phyloP scores from a whole-genome alignment of 345 rosid species.

The Rhodamnia rubescens region DNA sequence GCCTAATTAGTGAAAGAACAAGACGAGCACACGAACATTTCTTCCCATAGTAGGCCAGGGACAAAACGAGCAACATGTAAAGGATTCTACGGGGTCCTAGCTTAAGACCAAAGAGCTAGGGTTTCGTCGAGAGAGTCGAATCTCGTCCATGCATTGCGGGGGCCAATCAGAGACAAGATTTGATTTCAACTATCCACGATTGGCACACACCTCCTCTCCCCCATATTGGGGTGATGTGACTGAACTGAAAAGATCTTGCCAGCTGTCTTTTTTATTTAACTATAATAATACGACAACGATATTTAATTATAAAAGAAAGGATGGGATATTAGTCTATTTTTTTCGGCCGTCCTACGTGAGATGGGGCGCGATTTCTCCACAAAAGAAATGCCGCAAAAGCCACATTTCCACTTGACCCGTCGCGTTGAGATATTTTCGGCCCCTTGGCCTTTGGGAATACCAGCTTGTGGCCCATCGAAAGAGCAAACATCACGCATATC shows the following conservation, averaged over 20 bases:
- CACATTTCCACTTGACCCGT: background rate
- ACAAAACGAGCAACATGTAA: background rate
- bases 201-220: conserved; percentile 3
- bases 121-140: background rate
- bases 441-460: background rate
- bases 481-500: background rate
- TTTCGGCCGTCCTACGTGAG: background rate
- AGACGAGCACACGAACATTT: background rate
- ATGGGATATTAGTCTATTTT: background rate
- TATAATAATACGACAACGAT: background rate
- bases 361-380: background rate
- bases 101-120: background rate
- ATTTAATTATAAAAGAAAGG: background rate
- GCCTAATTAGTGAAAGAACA: background rate
- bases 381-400: background rate
- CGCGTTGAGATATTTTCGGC: background rate
- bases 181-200: background rate
- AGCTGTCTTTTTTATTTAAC: background rate
- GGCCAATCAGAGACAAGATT: background rate
- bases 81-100: background rate
- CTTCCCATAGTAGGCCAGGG: background rate
- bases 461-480: background rate
- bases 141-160: background rate
- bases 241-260: background rate
- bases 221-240: conserved; percentile 8